These are phyloP conservation scores for Fusarium pininemorale DNA, from an alignment of 2,329 filamentous ascomycete genomes.

Conservation along the genomic window DNA sequence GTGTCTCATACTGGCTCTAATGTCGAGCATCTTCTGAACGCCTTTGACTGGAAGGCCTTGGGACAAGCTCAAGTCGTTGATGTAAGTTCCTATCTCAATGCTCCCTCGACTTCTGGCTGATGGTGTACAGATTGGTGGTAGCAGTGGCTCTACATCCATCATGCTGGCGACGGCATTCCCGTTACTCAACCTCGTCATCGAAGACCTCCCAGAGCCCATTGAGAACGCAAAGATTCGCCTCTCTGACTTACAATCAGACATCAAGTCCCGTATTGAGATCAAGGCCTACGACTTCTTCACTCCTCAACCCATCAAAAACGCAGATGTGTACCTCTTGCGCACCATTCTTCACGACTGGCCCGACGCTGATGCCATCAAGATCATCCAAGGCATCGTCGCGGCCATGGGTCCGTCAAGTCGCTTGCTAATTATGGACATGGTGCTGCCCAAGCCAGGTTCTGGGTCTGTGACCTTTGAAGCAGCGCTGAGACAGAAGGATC, in stretches of 20 bases:
- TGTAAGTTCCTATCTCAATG: not conserved
- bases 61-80: conserved; percentile 19
- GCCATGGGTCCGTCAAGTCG: conserved; percentile 4
- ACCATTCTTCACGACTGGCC: conserved; percentile 49
- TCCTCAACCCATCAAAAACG: conserved; percentile 41
- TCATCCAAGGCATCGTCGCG: conserved; percentile 31
- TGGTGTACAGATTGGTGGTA: conserved; percentile 7
- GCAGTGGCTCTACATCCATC: conserved; percentile 3
- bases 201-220: conserved; percentile 42
- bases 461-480: conserved; percentile 7
- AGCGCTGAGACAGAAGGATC: conserved; percentile 21
- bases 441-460: conserved; percentile 24
- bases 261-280: conserved; percentile 39
- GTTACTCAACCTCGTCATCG: conserved; percentile 47
- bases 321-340: conserved; percentile 47
- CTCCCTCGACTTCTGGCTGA: not conserved
- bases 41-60: conserved; percentile 13
- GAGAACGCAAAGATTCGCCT: conserved; percentile 13
- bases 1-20: conserved; percentile 26
- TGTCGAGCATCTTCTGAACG: conserved; percentile 18
- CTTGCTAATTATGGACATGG: conserved; percentile 36
- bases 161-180: conserved; percentile 45
- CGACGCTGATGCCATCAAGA: conserved; percentile 45
- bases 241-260: conserved; percentile 17
- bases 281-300: conserved; percentile 47